These are phyloP conservation scores for Golovinomyces cichoracearum DNA, from an alignment of 2,329 filamentous ascomycete species.

Conservation along the genomic window DNA sequence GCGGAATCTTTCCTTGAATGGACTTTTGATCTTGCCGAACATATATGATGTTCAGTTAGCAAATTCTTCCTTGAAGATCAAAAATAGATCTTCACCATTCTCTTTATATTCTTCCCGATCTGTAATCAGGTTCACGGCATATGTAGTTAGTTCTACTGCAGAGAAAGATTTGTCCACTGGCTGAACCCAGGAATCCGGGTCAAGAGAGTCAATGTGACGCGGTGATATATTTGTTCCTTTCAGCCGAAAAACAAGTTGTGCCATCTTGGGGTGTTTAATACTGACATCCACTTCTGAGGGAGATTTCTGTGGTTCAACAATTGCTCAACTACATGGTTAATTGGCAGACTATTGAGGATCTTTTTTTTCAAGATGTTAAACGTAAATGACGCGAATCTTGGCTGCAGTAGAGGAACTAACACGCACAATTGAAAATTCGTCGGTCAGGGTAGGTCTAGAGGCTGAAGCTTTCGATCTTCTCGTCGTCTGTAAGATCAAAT, in stretches of 20 bases:
- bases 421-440: background rate
- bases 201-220: background rate
- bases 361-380: background rate
- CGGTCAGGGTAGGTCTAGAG: background rate
- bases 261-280: background rate
- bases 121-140: background rate
- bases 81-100: background rate
- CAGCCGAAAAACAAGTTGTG: background rate
- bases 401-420: background rate
- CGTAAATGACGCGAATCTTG: background rate
- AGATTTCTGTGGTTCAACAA: background rate
- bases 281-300: background rate
- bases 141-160: background rate
- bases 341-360: background rate
- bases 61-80: slow-evolving; percentile 1
- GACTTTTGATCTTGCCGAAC: background rate
- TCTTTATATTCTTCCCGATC: background rate
- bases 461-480: background rate
- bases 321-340: background rate
- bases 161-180: background rate
- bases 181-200: background rate
- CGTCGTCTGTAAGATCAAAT: background rate
- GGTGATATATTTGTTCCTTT: background rate
- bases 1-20: background rate
- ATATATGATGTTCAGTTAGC: background rate